Percentiles rank a stretch among this genome's conserved stretches.
phyloP scores from a whole-genome alignment of 202 grass and related monocot species.

The Panicum hallii region DNA sequence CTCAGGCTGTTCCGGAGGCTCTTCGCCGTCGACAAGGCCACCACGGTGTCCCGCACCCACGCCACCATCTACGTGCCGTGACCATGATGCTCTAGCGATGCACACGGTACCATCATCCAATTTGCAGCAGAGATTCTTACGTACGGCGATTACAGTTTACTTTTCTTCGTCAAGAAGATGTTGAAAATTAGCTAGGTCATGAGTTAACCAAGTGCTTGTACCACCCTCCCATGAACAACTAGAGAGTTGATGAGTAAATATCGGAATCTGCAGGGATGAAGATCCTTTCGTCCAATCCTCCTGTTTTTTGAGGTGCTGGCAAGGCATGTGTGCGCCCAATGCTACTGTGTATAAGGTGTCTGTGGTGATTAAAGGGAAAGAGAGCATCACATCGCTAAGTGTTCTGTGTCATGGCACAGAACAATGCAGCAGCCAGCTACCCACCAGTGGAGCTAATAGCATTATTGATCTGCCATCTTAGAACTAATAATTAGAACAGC shows the following conservation, averaged over 20 bases:
- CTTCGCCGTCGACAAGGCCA: constrained; percentile 40
- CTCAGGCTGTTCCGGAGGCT: constrained; percentile 55
- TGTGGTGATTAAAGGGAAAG: background rate
- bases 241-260: background rate
- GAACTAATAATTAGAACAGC: background rate
- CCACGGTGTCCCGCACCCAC: background rate
- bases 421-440: background rate
- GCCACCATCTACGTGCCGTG: constrained; percentile 37
- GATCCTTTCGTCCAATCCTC: background rate
- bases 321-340: background rate
- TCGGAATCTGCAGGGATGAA: background rate
- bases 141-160: background rate
- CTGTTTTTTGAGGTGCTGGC: background rate
- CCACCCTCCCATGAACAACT: background rate
- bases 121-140: background rate
- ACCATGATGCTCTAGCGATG: background rate
- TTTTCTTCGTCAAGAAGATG: too few species aligned
- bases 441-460: background rate
- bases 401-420: background rate
- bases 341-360: background rate
- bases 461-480: background rate
- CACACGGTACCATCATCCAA: background rate
- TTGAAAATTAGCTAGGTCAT: background rate
- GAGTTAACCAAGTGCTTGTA: background rate
- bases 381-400: background rate